A percentile compares a stretch with the other conserved stretches of the same genome.
Evolutionary conservation across 2,329 filamentous ascomycete genomes (phyloP).

Genomic region (Claviceps citrina): DNA sequence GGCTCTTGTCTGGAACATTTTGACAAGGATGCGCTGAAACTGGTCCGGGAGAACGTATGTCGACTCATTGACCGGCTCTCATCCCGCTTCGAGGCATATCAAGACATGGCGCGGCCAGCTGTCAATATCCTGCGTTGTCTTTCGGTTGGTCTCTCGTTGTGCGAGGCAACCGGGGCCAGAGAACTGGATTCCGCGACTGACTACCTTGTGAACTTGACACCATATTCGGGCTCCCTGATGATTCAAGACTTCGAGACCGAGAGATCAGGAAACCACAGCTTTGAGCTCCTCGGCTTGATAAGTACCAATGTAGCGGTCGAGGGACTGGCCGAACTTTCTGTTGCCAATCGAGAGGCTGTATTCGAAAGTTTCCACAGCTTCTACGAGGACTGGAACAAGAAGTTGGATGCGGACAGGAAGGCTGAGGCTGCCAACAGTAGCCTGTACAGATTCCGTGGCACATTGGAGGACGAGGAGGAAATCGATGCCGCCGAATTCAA

Average conservation of each 20-base stretch:
- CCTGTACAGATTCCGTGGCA: slow-evolving; percentile 71
- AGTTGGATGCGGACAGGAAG: slow-evolving; percentile 60
- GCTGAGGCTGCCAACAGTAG: slow-evolving; percentile 59
- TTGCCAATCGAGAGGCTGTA: slow-evolving; percentile 35
- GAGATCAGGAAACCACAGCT: slow-evolving; percentile 13
- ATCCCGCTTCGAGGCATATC: slow-evolving; percentile 60
- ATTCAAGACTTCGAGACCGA: slow-evolving; percentile 15
- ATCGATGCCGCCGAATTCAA: slow-evolving; percentile 59
- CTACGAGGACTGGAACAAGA: slow-evolving; percentile 66
- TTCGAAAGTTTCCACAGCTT: slow-evolving; percentile 55
- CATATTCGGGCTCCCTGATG: slow-evolving; percentile 38
- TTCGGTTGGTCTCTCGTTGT: slow-evolving; percentile 57
- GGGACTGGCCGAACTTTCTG: slow-evolving; percentile 25
- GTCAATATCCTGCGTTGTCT: slow-evolving; percentile 68
- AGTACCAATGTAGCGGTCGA: slow-evolving; percentile 29
- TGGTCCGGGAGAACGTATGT: slow-evolving; percentile 41
- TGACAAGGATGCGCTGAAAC: slow-evolving; percentile 25
- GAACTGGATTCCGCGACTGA: slow-evolving; percentile 20
- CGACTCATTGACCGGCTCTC: slow-evolving; percentile 57
- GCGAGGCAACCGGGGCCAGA: slow-evolving; percentile 28
- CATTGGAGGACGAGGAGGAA: slow-evolving; percentile 60
- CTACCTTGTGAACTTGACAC: slow-evolving; percentile 30
- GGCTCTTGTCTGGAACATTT: slow-evolving; percentile 10
- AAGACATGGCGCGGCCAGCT: slow-evolving; percentile 67
- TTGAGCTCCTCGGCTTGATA: slow-evolving; percentile 29